Conservation (phyloP, 2,329 filamentous ascomycete species). For the Penicillium paneum region DNA sequence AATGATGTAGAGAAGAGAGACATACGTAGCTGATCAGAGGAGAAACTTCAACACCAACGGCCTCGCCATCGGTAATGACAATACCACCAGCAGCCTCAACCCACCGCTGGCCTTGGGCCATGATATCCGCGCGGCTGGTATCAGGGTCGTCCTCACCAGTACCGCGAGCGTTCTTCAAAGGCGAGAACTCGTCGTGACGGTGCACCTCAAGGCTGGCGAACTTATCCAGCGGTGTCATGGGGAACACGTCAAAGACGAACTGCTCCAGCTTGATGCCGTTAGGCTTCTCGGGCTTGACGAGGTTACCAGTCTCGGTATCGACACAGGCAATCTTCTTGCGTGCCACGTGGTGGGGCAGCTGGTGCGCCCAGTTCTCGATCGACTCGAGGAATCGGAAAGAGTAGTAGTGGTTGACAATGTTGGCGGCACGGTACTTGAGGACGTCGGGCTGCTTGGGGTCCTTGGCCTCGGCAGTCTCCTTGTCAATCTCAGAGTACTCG, state of each 20-base stretch:
- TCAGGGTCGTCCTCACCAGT: constrained; percentile 91
- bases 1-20: constrained; percentile 28
- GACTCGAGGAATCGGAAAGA: constrained; percentile 87
- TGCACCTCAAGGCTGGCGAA: constrained; percentile 96
- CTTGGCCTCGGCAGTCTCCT: constrained; percentile 80
- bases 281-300: constrained; percentile 85
- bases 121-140: constrained; percentile 86
- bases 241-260: constrained; percentile 98
- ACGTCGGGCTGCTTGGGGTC: constrained; percentile 76
- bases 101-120: constrained; percentile 87
- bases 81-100: constrained; percentile 71
- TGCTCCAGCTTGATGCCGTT: constrained; percentile 99
- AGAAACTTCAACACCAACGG: constrained; percentile 79
- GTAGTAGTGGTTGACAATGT: constrained; percentile 99
- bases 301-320: constrained; percentile 71
- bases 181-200: constrained; percentile 97
- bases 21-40: constrained; percentile 94
- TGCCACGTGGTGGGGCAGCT: constrained; percentile 91
- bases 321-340: constrained; percentile 96
- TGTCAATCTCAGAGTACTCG: constrained; percentile 96
- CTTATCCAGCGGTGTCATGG: constrained; percentile 76
- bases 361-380: constrained; percentile 80
- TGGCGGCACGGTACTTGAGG: constrained; percentile 94
- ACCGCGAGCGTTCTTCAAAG: constrained; percentile 84
- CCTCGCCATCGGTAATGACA: constrained; percentile 62